A percentile compares a stretch with the other conserved stretches of the same genome.
phyloP scores from a whole-genome alignment of 495 filamentous ascomycete species.

The Achaetomiella virescens region DNA sequence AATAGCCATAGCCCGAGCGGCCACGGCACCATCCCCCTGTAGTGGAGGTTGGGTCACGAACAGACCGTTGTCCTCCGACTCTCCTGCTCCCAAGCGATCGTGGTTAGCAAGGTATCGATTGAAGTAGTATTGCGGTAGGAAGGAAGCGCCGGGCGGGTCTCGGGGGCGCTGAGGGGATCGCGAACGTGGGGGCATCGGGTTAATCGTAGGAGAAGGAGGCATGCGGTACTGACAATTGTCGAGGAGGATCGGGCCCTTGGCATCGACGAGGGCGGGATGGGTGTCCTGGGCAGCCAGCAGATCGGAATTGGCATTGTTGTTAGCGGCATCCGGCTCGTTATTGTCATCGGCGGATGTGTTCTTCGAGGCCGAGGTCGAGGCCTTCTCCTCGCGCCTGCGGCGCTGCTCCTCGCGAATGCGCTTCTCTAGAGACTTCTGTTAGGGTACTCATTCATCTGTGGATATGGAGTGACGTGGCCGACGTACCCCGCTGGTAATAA shows the following conservation, averaged over 20 bases:
- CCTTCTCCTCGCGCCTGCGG: too few species aligned
- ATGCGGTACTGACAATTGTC: slow-evolving; percentile 5
- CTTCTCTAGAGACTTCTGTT: slow-evolving; percentile 2
- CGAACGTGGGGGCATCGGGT: background rate
- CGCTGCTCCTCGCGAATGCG: too few species aligned
- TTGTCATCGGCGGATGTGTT: background rate
- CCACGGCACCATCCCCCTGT: background rate
- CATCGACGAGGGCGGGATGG: too few species aligned
- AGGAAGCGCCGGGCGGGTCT: background rate
- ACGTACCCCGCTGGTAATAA: slow-evolving; percentile 2
- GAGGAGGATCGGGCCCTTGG: background rate
- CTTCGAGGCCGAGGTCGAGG: background rate
- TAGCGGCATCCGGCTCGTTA: too few species aligned
- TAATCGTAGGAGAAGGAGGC: background rate
- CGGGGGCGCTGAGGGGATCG: background rate
- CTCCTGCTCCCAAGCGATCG: background rate
- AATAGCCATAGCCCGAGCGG: background rate
- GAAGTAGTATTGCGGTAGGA: background rate
- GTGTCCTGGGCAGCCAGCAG: background rate
- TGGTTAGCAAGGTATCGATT: slow-evolving; percentile 6
- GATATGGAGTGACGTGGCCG: too few species aligned
- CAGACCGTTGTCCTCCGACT: background rate
- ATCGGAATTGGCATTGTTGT: too few species aligned
- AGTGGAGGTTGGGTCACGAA: slow-evolving; percentile 1
- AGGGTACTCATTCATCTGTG: background rate